A percentile compares a stretch with the other conserved stretches of the same genome.
These are phyloP conservation scores for Fusarium sp. DNA, from an alignment of 2,329 filamentous ascomycete species.

Conservation along the genomic window DNA sequence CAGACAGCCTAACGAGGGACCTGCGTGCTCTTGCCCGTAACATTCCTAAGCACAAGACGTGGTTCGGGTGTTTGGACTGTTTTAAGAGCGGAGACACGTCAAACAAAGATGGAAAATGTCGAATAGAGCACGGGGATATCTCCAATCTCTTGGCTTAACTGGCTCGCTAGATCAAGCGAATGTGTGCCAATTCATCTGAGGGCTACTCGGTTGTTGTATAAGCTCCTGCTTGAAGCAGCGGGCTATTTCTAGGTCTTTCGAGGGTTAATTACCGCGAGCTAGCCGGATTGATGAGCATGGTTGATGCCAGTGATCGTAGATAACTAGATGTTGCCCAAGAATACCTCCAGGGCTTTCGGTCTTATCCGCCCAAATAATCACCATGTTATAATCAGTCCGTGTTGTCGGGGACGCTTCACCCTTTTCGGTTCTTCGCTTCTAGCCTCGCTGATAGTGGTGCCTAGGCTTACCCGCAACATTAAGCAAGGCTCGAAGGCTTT, in stretches of 20 bases:
- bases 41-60: not conserved
- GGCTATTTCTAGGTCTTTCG: not conserved
- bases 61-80: not conserved
- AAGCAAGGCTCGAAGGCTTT: no score
- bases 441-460: not conserved
- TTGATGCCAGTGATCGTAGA: not conserved
- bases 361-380: not conserved
- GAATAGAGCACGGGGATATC: not conserved
- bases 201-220: not conserved
- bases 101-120: not conserved
- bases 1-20: not conserved
- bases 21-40: not conserved
- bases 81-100: not conserved
- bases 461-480: no score
- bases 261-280: not conserved
- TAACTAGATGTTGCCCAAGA: not conserved
- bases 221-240: not conserved
- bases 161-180: not conserved
- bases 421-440: not conserved
- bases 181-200: not conserved
- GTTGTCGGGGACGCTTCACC: not conserved
- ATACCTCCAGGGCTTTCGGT: not conserved
- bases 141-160: not conserved
- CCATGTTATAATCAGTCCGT: not conserved
- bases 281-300: not conserved